phyloP scores from a whole-genome alignment of 176 grass and related monocot genomes.

The Phoenix roebelenii region DNA sequence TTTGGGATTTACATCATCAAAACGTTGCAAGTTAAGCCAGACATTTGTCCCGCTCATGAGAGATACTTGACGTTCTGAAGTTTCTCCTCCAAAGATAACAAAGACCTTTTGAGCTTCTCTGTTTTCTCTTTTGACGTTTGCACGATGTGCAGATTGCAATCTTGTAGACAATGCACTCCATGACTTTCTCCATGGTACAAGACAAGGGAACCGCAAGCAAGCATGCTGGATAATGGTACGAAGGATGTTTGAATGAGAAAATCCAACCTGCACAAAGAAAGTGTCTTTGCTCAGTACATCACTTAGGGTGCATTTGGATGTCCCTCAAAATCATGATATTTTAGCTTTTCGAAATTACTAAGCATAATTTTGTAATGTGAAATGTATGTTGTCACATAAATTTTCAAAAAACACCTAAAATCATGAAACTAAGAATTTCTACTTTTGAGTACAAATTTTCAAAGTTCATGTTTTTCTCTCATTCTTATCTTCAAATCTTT shows the following conservation, averaged over 20 bases:
- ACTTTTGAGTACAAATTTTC: no score
- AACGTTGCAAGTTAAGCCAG: slow-evolving; percentile 90
- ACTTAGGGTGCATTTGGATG: no score
- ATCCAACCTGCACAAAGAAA: slow-evolving; percentile 60
- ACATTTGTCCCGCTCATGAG: slow-evolving; percentile 99
- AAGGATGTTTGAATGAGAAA: slow-evolving; percentile 82
- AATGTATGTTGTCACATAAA: no score
- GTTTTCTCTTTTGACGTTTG: slow-evolving; percentile 25
- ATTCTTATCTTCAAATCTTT: no score
- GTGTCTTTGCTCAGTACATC: no score
- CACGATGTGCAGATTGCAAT: slow-evolving; percentile 24
- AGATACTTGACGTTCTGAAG: slow-evolving; percentile 93
- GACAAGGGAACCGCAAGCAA: slow-evolving; percentile 62
- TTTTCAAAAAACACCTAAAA: no score
- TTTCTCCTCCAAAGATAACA: slow-evolving; percentile 88
- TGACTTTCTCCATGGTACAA: slow-evolving; percentile 42
- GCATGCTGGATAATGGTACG: slow-evolving; percentile 79
- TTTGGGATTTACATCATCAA: slow-evolving; percentile 64
- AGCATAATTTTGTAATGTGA: no score
- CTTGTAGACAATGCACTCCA: slow-evolving; percentile 63
- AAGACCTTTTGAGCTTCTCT: slow-evolving; percentile 52
- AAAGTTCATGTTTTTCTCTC: no score
- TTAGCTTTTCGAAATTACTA: no score
- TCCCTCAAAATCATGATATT: no score
- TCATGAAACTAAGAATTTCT: no score